Base-by-base conservation (phyloP, 163 green algal genomes). In the Volvox carteri region DNA sequence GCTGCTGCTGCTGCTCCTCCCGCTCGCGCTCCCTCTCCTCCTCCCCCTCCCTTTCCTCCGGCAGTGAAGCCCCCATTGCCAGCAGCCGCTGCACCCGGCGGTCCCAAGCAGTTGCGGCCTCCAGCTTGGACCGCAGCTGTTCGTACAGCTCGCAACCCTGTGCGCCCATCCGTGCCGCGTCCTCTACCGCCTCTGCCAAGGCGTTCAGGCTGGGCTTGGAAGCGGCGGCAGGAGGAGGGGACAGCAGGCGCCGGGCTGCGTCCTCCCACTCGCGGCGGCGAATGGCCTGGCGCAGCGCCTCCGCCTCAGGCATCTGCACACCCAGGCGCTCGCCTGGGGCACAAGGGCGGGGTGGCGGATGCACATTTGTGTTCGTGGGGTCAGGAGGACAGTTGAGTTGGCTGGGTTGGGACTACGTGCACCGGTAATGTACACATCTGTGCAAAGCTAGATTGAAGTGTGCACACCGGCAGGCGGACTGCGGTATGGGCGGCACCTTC, bases 231-330 rank as follows among this genome's bases (percentile, higher is more conserved):
- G 58, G 23, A 28, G 44, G 4, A 21, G 48, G 54, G 18, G 85
- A 70, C 16, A 93, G 78, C 3, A 85, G 41, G 21, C 79, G 68
- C 1, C 91, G 85, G 0, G 88, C 84, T 28, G 25, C 39, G 11
- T 92, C 91, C 84, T 92, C 88, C 91, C 91, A 93, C 65, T 93
- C 91, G 37, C 88, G 78, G n/a, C 91, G 78, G 30, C 88, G 50
- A 44, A 91, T 92, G 48, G 50, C 37, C 35, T 28, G 30, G 2
- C 91, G 85, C 50, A 93, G 88, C 4, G 33, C 73, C 73, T 91
- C 91, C 4, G 68, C 84, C 44, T 89, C 78, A 12, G 86, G 78
- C 50, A 90, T 62, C 62, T 79, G 72, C 25, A 92, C 88, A 21
- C 79, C 84, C 41, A 93, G 54, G 12, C 88, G 78, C 78, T 93